Evolutionary conservation across 305 asterid genomes (phyloP), one percentile per base, ranked within the genome.

Genomic region (Coffea humblotiana): DNA sequence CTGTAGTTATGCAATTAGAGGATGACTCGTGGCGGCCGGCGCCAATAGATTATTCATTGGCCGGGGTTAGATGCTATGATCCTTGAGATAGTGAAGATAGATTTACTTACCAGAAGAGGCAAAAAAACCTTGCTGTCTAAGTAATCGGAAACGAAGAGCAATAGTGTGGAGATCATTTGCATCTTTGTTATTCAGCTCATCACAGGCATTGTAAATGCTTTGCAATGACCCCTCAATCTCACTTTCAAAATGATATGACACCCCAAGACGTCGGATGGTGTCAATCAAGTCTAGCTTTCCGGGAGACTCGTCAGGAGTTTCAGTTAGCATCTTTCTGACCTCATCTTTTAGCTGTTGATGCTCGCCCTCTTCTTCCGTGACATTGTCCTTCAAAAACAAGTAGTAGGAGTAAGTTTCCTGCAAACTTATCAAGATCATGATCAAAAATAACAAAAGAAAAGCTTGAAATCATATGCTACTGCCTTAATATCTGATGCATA

Each of bases 111-210:
- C 80, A 14, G 52, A 60, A 15, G 88, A 77, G 45, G 73, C 78
- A 27, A n/a, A 1, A 64, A 74, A n/a, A 7, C 80, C 82, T 6
- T 77, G 74, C 49, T 83, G 85, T 72, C 88, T 81, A 2, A 85
- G 86, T 27, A 87, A 72, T 49, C 84, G 52, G 68, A 87, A 83
- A 43, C 82, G 67, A 13, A 85, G 80, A 74, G 88, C 69, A 35
- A 64, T 58, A 15, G 2, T n/a, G 35, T 74, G 63, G 35, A 87
- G 86, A 5, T 83, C 81, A 35, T 65, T 23, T 1, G 16, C 77
- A n/a, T 64, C 75, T 16, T 43, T 49, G 1, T 6, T 12, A n/a
- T 5, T 73, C 11, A 23, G 45, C 1, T 69, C 75, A 2, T 60
- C 65, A 15, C 56, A 77, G 27, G 1, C 0, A 3, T 48, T 54